Evolutionary conservation across 495 filamentous ascomycete species (phyloP).

Genomic region (Penicillium alfredii): DNA sequence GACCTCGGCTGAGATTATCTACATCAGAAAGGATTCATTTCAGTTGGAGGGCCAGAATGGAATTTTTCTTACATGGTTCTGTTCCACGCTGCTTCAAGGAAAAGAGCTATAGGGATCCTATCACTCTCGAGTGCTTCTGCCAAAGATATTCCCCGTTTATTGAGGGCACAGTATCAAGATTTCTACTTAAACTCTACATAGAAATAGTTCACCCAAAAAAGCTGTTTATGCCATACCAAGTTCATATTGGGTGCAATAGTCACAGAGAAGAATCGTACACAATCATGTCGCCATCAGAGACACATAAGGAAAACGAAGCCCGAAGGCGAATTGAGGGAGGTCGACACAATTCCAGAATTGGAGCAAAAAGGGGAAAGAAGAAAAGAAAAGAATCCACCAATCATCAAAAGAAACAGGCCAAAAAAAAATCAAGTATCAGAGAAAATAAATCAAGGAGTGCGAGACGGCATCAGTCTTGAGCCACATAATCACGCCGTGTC

Average conservation of each 20-base stretch:
- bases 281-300: constrained; percentile 25
- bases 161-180: too few species aligned
- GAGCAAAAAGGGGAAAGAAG: constrained; percentile 7
- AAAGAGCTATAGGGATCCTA: too few species aligned
- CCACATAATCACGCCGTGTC: constrained; percentile 1
- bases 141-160: too few species aligned
- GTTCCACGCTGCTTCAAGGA: too few species aligned
- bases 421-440: constrained; percentile 10
- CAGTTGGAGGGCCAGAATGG: too few species aligned
- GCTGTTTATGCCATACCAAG: too few species aligned
- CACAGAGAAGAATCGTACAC: constrained; percentile 22
- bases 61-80: too few species aligned
- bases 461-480: constrained; percentile 1
- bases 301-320: constrained; percentile 13
- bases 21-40: too few species aligned
- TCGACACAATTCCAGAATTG: constrained; percentile 17
- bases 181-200: too few species aligned
- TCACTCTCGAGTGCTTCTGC: too few species aligned
- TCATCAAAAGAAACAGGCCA: constrained; percentile 11
- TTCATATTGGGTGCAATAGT: constrained; percentile 10
- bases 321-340: constrained; percentile 7
- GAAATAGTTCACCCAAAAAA: too few species aligned
- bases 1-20: too few species aligned
- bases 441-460: constrained; percentile 13
- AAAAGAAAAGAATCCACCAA: constrained; percentile 10